Percentiles rank a stretch among this genome's conserved stretches.
Conservation (phyloP, 805 yeast species). For the Candida sonorensis region DNA sequence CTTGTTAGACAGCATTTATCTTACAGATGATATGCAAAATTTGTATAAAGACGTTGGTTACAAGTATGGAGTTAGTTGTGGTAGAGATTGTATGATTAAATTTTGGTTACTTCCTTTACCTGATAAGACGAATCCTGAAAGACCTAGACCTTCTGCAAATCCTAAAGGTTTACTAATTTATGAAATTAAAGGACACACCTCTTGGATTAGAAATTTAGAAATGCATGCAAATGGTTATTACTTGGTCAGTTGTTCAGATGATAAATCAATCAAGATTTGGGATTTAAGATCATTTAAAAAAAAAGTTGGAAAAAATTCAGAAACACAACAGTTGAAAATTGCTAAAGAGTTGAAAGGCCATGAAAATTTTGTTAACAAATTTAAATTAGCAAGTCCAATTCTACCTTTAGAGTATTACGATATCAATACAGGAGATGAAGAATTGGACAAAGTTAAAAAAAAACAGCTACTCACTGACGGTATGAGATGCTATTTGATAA, state of each 20-base stretch:
- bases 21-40: conserved; percentile 8
- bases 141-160: conserved; percentile 42
- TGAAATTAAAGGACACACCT: conserved; percentile 66
- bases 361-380: conserved; percentile 67
- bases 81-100: conserved; percentile 68
- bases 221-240: conserved; percentile 74
- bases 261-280: conserved; percentile 72
- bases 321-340: conserved; percentile 25
- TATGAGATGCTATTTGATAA: conserved; percentile 57
- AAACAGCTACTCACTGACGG: conserved; percentile 31
- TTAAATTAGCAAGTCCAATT: conserved; percentile 48
- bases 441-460: conserved; percentile 21
- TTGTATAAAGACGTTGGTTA: conserved; percentile 40
- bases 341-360: conserved; percentile 44
- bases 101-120: conserved; percentile 79
- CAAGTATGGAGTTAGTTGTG: conserved; percentile 71
- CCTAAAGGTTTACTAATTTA: conserved; percentile 55
- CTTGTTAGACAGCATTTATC: conserved; percentile 20
- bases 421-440: conserved; percentile 11
- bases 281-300: conserved; percentile 41
- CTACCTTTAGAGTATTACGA: conserved; percentile 8
- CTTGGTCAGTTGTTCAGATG: conserved; percentile 72
- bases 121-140: conserved; percentile 34
- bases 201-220: conserved; percentile 73
- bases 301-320: too few species aligned